These are phyloP conservation scores for Penicillium samsonianum DNA, from an alignment of 495 filamentous ascomycete species.

Conservation along the genomic window DNA sequence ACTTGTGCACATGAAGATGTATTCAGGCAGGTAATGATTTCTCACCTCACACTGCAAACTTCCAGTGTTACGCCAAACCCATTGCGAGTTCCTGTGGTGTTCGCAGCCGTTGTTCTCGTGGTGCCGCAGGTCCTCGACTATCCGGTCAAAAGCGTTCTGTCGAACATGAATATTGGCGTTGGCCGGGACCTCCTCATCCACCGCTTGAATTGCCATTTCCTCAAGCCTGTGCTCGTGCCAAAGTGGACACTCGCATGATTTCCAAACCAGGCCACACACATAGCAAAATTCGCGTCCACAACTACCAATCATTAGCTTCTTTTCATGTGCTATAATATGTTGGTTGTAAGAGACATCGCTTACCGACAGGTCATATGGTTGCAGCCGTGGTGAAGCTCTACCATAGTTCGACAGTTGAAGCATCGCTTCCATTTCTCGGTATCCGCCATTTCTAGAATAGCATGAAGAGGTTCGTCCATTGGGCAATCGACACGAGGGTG, in stretches of 20 bases:
- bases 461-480: conserved; percentile 19
- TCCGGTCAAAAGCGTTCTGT: conserved; percentile 5
- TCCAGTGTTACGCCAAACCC: conserved; percentile 15
- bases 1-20: conserved; percentile 19
- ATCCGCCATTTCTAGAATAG: conserved; percentile 16
- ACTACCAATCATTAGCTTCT: conserved; percentile 7
- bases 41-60: conserved; percentile 19
- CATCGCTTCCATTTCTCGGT: conserved; percentile 22
- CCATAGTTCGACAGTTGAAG: conserved; percentile 22
- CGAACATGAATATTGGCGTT: not conserved
- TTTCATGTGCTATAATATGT: not conserved
- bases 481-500: conserved; percentile 26
- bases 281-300: conserved; percentile 23
- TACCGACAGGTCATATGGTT: conserved; percentile 28
- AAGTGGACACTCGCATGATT: not conserved
- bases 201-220: not conserved
- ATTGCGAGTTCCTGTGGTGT: conserved; percentile 17
- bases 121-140: conserved; percentile 3
- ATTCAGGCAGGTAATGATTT: conserved; percentile 8
- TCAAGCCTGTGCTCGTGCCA: conserved; percentile 1
- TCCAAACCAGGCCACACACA: conserved; percentile 7
- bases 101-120: conserved; percentile 20
- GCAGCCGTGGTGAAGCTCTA: conserved; percentile 20
- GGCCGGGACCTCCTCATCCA: not conserved
- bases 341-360: not conserved